Percentiles rank a stretch among this genome's conserved stretches.
Conservation (phyloP, 768 basidiomycete genomes). For the Clathrus columnatus region DNA sequence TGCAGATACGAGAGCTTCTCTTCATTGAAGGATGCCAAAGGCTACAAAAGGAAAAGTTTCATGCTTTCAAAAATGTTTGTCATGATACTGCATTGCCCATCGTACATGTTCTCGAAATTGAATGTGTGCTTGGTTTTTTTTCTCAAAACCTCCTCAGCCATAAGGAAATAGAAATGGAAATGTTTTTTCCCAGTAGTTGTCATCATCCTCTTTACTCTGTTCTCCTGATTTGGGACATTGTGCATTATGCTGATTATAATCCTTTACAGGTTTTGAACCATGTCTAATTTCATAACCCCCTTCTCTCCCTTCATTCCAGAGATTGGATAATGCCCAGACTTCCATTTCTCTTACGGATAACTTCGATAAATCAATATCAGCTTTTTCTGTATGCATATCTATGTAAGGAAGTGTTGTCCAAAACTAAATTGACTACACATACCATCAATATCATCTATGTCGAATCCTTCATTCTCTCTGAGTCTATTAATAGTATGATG, state of each 20-base stretch:
- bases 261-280: conserved; percentile 19
- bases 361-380: conserved; percentile 22
- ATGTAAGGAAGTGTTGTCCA: too few relatives aligned
- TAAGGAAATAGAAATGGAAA: too few relatives aligned
- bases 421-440: too few relatives aligned
- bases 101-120: not conserved
- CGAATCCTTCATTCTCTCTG: not conserved
- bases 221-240: conserved; percentile 20
- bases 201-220: not conserved
- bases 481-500: too few relatives aligned
- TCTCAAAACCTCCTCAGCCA: conserved; percentile 9
- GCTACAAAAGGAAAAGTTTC: not conserved
- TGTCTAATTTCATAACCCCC: conserved; percentile 20
- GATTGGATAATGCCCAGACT: conserved; percentile 22
- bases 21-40: not conserved
- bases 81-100: not conserved
- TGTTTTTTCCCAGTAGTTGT: conserved; percentile 2
- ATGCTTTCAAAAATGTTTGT: not conserved
- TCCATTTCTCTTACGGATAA: conserved; percentile 19
- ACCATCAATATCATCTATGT: not conserved
- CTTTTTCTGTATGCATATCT: conserved; percentile 8
- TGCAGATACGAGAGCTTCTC: not conserved
- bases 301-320: conserved; percentile 15
- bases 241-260: conserved; percentile 6
- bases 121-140: not conserved